Conservation (phyloP, 768 basidiomycete species). For the Boletus subparvulus region DNA sequence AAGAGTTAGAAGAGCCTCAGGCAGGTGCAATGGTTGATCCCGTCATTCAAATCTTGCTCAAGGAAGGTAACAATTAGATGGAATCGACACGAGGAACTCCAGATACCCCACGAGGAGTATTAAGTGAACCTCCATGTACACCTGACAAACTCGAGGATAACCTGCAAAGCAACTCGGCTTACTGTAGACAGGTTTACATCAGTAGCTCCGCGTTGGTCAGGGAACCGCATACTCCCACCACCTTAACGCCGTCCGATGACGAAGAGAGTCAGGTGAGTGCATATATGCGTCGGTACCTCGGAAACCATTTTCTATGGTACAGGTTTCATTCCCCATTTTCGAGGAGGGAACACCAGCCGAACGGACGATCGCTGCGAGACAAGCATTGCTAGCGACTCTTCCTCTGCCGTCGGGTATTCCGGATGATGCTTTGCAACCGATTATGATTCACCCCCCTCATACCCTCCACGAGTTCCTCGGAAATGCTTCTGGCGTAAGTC, state of each 20-base stretch:
- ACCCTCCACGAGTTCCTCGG: constrained; percentile 70
- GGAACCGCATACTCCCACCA: not conserved
- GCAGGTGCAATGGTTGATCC: not conserved
- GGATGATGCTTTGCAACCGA: constrained; percentile 65
- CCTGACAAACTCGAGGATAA: constrained; percentile 23
- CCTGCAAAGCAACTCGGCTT: constrained; percentile 30
- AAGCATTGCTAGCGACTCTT: constrained; percentile 54
- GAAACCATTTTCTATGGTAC: not conserved
- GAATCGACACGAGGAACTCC: not conserved
- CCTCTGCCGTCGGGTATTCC: constrained; percentile 66
- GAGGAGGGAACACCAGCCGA: constrained; percentile 22
- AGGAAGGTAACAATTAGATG: not conserved
- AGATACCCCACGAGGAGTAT: not conserved
- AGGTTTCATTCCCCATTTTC: constrained; percentile 1
- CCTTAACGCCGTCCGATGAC: not conserved
- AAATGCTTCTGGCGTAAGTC: constrained; percentile 55
- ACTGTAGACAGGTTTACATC: constrained; percentile 15
- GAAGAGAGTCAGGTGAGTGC: constrained; percentile 16
- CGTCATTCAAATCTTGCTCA: not conserved
- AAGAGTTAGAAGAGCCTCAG: constrained; percentile 1
- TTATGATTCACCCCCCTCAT: constrained; percentile 60
- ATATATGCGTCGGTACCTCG: constrained; percentile 12
- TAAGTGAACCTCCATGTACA: constrained; percentile 10
- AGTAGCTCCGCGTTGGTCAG: constrained; percentile 6
- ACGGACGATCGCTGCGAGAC: constrained; percentile 52